Evolutionary conservation across 2,329 filamentous ascomycete species (phyloP).

Genomic region (Sordariomycetes sp.): DNA sequence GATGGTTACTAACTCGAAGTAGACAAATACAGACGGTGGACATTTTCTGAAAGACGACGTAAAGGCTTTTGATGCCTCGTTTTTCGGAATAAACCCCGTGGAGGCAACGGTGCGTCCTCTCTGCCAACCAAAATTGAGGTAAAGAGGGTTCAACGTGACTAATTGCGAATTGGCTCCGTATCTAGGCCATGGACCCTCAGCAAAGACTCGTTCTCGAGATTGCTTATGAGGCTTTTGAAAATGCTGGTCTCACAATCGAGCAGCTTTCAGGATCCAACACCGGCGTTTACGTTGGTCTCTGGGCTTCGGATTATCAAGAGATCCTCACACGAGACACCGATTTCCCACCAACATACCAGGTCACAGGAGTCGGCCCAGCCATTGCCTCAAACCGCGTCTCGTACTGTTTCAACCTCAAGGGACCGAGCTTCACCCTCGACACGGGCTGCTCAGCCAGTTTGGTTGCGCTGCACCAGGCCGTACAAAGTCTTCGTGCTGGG

Average conservation of each 20-base stretch:
- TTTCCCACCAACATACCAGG: constrained; percentile 36
- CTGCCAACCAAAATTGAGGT: no score
- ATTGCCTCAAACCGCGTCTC: constrained; percentile 38
- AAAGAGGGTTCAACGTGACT: no score
- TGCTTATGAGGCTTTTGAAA: constrained; percentile 29
- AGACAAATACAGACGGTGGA: constrained; percentile 3
- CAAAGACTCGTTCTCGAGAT: constrained; percentile 20
- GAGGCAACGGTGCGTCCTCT: constrained; percentile 4
- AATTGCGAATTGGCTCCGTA: no score
- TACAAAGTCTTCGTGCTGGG: constrained; percentile 16
- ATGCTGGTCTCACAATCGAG: constrained; percentile 15
- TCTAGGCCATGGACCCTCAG: constrained; percentile 1
- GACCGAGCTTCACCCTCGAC: constrained; percentile 37
- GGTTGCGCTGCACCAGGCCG: constrained; percentile 35
- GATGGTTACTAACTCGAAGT: no score
- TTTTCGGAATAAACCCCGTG: constrained; percentile 2
- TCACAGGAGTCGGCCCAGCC: constrained; percentile 29
- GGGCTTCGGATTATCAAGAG: not conserved
- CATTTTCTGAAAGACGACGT: constrained; percentile 2
- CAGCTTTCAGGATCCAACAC: constrained; percentile 17
- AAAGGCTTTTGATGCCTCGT: constrained; percentile 3
- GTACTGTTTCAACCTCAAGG: constrained; percentile 36
- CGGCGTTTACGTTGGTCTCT: constrained; percentile 19
- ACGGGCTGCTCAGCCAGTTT: constrained; percentile 41
- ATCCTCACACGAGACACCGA: constrained; percentile 14